Conservation (phyloP, 192 early-diverging fungal species). For the Backusella macrospora region DNA sequence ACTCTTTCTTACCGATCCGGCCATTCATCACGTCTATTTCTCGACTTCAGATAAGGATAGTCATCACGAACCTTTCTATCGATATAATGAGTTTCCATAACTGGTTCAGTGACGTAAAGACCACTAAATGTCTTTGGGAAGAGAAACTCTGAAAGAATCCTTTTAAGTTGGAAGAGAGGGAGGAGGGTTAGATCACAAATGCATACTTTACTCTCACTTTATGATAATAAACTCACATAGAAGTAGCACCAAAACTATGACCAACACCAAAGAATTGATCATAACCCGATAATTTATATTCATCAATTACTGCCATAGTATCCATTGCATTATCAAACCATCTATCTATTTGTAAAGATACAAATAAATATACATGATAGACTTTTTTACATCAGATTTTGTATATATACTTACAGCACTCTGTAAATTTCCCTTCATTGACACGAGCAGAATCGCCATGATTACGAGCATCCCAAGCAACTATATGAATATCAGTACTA, state of each 20-base stretch:
- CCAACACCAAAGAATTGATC: slow-evolving; percentile 54
- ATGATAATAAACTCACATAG: slow-evolving; percentile 22
- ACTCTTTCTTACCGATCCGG: slow-evolving; percentile 34
- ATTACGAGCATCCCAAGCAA: slow-evolving; percentile 56
- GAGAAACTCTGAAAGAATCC: slow-evolving; percentile 25
- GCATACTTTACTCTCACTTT: too few relatives aligned
- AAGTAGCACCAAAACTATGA: slow-evolving; percentile 54
- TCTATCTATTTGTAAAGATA: slow-evolving; percentile 33
- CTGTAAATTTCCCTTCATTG: slow-evolving; percentile 39
- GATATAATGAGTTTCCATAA: slow-evolving; percentile 15
- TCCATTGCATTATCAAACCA: slow-evolving; percentile 60
- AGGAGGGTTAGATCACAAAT: background rate
- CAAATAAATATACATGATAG: background rate
- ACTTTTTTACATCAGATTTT: background rate
- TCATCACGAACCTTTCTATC: slow-evolving; percentile 33
- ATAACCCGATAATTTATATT: slow-evolving; percentile 33
- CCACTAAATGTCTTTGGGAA: slow-evolving; percentile 22
- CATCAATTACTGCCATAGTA: slow-evolving; percentile 48
- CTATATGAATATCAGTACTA: slow-evolving; percentile 39
- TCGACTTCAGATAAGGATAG: slow-evolving; percentile 40
- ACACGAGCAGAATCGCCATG: slow-evolving; percentile 60
- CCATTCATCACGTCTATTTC: slow-evolving; percentile 54
- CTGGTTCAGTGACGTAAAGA: slow-evolving; percentile 17
- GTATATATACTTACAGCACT: background rate
- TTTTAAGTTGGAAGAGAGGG: background rate